These are phyloP conservation scores for Dalechampia spathulata DNA, from an alignment of 441 rosid genomes.

Conservation along the genomic window DNA sequence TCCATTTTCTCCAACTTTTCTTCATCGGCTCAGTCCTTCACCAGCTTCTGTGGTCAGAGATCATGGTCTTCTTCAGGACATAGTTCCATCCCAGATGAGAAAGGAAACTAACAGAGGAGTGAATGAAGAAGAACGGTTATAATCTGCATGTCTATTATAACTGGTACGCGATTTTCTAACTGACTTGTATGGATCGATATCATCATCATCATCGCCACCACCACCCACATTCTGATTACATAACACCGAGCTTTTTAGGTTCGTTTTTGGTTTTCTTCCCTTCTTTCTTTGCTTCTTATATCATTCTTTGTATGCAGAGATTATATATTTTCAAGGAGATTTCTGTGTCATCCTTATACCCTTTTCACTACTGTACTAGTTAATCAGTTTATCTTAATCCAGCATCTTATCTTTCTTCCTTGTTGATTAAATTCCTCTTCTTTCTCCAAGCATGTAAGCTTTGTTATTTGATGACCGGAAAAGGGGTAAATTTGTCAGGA, in stretches of 20 bases:
- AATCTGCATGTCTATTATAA: background rate
- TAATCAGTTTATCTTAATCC: background rate
- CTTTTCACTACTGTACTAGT: background rate
- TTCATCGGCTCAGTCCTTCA: constrained; percentile 29
- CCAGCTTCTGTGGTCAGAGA: constrained; percentile 37
- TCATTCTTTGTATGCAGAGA: constrained; percentile 27
- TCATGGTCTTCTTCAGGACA: constrained; percentile 91
- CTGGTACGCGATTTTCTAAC: constrained; percentile 40
- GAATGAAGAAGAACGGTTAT: background rate
- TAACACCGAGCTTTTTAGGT: background rate
- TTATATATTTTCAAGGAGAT: constrained; percentile 8
- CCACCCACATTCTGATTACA: background rate
- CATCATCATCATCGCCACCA: background rate
- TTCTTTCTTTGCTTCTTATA: constrained; percentile 6
- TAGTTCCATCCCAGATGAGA: constrained; percentile 67
- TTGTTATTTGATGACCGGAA: background rate
- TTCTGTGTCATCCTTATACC: constrained; percentile 13
- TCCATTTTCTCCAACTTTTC: constrained; percentile 19
- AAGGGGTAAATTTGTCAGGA: constrained; percentile 2
- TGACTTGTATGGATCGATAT: background rate
- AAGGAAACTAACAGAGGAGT: constrained; percentile 31
- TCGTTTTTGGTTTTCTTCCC: background rate
- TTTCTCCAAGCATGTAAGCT: too few species aligned
- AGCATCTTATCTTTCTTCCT: background rate
- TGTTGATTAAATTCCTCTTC: background rate